Evolutionary conservation across 306 rosid species (phyloP).

Genomic region (Cotoneaster glaucophyllus): DNA sequence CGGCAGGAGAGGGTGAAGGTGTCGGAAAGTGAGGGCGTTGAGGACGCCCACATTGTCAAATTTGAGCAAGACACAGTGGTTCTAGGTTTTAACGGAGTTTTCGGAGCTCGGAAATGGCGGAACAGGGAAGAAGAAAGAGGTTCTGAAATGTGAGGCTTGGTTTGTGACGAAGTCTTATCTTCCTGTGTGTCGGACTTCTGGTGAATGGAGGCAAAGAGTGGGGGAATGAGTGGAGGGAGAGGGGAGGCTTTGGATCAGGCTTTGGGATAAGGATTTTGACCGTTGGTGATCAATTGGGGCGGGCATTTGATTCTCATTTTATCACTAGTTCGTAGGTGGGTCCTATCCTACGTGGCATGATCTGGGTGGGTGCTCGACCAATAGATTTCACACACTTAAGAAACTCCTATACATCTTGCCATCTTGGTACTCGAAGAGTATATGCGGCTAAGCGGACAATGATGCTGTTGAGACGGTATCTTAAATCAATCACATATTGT

Average conservation of each 20-base stretch:
- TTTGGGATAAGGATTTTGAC: slow-evolving; percentile 49
- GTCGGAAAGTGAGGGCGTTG: slow-evolving; percentile 64
- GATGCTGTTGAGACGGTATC: rapidly evolving
- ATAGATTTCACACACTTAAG: no score
- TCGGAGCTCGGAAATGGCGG: background rate
- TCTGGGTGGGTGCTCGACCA: background rate
- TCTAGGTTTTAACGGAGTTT: background rate
- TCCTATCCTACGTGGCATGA: slow-evolving; percentile 15
- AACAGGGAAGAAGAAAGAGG: background rate
- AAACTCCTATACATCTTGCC: background rate
- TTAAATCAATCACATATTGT: no score
- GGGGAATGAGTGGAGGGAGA: slow-evolving; percentile 45
- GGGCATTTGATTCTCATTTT: background rate
- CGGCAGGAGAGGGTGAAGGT: slow-evolving; percentile 58
- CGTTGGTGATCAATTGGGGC: slow-evolving; percentile 19
- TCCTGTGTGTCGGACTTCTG: background rate
- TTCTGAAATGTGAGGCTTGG: slow-evolving; percentile 6
- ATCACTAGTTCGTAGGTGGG: background rate
- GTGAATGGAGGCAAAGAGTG: slow-evolving; percentile 18
- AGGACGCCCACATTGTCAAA: slow-evolving; percentile 45
- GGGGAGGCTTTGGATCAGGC: slow-evolving; percentile 37
- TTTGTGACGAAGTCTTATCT: slow-evolving; percentile 18
- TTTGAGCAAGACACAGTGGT: slow-evolving; percentile 38
- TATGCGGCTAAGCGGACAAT: no score
- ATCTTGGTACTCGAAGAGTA: no score